A percentile compares a stretch with the other conserved stretches of the same genome.
phyloP scores from a whole-genome alignment of 139 green algal species.

The Volvox africanus region DNA sequence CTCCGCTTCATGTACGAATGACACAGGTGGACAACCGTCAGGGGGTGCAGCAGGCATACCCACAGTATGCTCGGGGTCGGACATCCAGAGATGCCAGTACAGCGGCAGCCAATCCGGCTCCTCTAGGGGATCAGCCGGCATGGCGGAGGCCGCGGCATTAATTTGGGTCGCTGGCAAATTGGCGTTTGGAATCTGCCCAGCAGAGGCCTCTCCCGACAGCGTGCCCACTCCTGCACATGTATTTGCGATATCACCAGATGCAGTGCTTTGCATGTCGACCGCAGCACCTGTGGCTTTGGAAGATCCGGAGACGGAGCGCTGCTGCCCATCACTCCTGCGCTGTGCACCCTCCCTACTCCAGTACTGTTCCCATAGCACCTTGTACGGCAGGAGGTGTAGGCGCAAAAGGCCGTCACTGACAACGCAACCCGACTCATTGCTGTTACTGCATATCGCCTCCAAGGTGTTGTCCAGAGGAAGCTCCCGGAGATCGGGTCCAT shows the following conservation, averaged over 20 bases:
- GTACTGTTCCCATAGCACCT: conserved; percentile 30
- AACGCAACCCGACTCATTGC: neutral
- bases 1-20: conserved; percentile 34
- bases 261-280: too few relatives aligned
- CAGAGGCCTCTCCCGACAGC: neutral
- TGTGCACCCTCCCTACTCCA: neutral
- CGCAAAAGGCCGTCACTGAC: neutral
- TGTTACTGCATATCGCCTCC: neutral
- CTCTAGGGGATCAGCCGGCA: neutral
- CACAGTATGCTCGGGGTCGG: neutral
- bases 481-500: conserved; percentile 30
- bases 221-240: too few relatives aligned
- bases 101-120: conserved; percentile 44
- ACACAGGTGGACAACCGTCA: conserved; percentile 39
- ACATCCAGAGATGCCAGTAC: conserved; percentile 47
- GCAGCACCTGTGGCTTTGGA: too few relatives aligned
- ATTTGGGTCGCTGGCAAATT: neutral
- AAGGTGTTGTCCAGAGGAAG: conserved; percentile 26
- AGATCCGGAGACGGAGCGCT: neutral
- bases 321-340: neutral
- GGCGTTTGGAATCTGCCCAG: too few relatives aligned
- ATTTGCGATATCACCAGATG: too few relatives aligned
- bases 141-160: neutral
- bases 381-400: conserved; percentile 48
- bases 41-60: conserved; percentile 27